Base-by-base conservation (phyloP, 305 asterid genomes). In the Andrographis paniculata region DNA sequence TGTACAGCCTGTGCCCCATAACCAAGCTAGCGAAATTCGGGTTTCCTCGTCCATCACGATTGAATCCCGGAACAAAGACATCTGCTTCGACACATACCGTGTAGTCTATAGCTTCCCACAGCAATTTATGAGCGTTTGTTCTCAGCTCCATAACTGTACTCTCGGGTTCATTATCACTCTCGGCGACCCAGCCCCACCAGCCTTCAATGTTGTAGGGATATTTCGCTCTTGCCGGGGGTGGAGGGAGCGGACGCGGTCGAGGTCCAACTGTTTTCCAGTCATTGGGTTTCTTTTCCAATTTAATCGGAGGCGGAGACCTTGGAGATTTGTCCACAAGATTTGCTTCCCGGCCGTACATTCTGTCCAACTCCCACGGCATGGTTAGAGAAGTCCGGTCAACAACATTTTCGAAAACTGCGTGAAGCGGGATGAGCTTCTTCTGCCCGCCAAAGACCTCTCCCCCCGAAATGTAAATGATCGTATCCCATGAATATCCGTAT, bases 151-250 rank as follows among this genome's bases (percentile, higher is more conserved):
- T 74, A 22, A 91, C 93, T 0, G 96, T 91, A 52, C 94, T 87
- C 57, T 87, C 99, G 0, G 99, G 96, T 65, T 91, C 96, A 7
- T 81, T 79, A 49, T 91, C 96, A 23, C 96, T 87, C 80, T 91
- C 96, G 5, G 99, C 95, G 30, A 91, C 99, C 99, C 95, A 91
- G 48, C 99, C 99, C 99, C 95, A 91, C 99, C 99, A 91, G 4
- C 99, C 99, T 63, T 91, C 96, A n/a, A 91, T 74, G 55, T 91
- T 83, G 70, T 91, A 91, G 23, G 95, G 83, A 41, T 84, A 73
- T 66, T 84, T 86, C 5, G 76, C 72, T 50, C 95, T 73, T 12
- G 94, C 68, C 0, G 99, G 99, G 1, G 99, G 99, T 9, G 99
- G 99, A n/a, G 96, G 94, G 55, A 83, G 89, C 2, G 99, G 95